Percentiles rank a stretch among this genome's conserved stretches.
Conservation (phyloP, 2,329 filamentous ascomycete genomes). For the Fusarium globosum region DNA sequence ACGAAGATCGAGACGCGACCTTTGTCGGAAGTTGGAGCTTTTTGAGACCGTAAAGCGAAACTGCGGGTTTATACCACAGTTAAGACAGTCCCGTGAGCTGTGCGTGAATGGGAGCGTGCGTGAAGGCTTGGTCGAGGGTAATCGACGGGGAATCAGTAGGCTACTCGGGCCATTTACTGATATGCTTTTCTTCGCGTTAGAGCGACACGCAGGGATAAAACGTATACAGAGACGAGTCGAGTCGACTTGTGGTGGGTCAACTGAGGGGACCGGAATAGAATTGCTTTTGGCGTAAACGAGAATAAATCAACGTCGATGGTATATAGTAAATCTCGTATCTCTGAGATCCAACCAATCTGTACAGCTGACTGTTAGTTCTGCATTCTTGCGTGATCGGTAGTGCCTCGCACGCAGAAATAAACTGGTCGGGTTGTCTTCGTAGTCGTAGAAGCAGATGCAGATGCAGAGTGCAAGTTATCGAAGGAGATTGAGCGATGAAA, state of each 20-base stretch:
- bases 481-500: background rate
- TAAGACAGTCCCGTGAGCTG: constrained; percentile 17
- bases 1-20: constrained; percentile 55
- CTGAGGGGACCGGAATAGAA: constrained; percentile 5
- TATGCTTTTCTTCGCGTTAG: constrained; percentile 29
- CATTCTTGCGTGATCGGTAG: background rate
- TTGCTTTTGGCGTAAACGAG: constrained; percentile 29
- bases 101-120: constrained; percentile 3
- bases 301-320: constrained; percentile 15
- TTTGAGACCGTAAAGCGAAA: constrained; percentile 28
- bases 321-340: constrained; percentile 24
- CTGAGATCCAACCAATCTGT: constrained; percentile 21
- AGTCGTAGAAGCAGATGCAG: background rate
- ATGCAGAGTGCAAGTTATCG: background rate
- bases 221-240: constrained; percentile 19
- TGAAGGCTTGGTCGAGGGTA: constrained; percentile 19
- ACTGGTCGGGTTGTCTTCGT: background rate
- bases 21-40: constrained; percentile 49
- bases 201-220: constrained; percentile 31
- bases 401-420: background rate
- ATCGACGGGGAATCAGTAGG: constrained; percentile 41
- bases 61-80: constrained; percentile 33
- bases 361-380: constrained; percentile 3
- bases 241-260: constrained; percentile 9
- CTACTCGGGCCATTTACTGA: constrained; percentile 51